Base-by-base conservation (phyloP, 345 rosid species). In the Reutealis trisperma region DNA sequence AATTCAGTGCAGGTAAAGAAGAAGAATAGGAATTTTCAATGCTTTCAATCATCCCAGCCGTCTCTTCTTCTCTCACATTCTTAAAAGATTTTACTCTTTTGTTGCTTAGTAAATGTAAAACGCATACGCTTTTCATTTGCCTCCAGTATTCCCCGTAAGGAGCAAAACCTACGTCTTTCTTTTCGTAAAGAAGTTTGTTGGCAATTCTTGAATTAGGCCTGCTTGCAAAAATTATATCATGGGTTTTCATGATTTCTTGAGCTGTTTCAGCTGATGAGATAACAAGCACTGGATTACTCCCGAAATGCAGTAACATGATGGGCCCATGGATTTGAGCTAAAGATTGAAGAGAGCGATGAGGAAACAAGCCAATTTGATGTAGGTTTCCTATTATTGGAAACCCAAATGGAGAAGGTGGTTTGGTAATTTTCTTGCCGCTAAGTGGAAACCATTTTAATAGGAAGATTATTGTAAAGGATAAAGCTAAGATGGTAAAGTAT, bases 121-220 rank as follows among this genome's bases (percentile, higher is more conserved):
- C 83, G 57, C 87, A 80, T 6, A 88, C 54, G 63, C 89, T 85
- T 80, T 84, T 91, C 78, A 90, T 77, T 67, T 89, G 89, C 70
- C 94, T 85, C 97, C 96, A 91, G 57, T 91, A 90, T 70, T 93
- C 92, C 15, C 93, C 91, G 30, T 91, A 89, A 2, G 91, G 88
- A 6, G 93, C 87, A 4, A 37, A 2, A 0, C 89, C 44, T 11
- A 90, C 16, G 10, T 90, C 91, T 32, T 81, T 81, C 19, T 70
- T 45, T 13, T 77, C 77, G 37, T 87, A 84, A 32, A 88, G 55
- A 66, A 92, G 84, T 32, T 70, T 86, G 0, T 78, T 68, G 0
- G 45, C 41, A 0, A 59, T 42, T 0, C 59, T 77, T 30, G 83
- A 76, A 55, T 62, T 78, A 0, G 92, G 90, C 14, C 95, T 78